Conservation (phyloP, 2,329 filamentous ascomycete genomes). For the Trichoderma sp. region DNA sequence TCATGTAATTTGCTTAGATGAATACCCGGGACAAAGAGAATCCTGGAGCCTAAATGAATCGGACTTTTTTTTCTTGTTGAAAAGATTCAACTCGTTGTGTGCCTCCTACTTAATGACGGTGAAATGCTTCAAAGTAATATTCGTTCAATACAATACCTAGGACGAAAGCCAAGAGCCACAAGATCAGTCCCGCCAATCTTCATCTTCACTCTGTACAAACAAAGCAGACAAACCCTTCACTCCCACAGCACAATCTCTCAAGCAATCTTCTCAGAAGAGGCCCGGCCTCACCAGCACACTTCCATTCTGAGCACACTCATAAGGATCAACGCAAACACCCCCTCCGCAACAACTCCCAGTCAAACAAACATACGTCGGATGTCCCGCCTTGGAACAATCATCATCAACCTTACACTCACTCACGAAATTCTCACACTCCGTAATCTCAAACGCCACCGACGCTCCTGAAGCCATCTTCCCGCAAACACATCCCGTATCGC, state of each 20-base stretch:
- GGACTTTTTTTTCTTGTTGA: constrained; percentile 25
- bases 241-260: neutral
- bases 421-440: constrained; percentile 35
- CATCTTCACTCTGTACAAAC: neutral
- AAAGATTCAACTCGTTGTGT: neutral
- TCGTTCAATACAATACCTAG: fast-evolving
- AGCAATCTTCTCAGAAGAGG: constrained; percentile 1
- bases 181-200: neutral
- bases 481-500: constrained; percentile 35
- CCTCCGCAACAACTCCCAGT: constrained; percentile 37
- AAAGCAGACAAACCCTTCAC: neutral
- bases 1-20: constrained; percentile 40
- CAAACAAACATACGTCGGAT: constrained; percentile 31
- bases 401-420: constrained; percentile 27
- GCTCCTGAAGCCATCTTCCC: constrained; percentile 29
- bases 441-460: constrained; percentile 33
- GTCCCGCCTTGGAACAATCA: constrained; percentile 29
- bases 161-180: neutral
- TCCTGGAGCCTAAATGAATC: constrained; percentile 27
- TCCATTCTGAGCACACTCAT: constrained; percentile 36
- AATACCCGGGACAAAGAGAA: constrained; percentile 34
- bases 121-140: neutral
- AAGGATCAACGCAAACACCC: constrained; percentile 38
- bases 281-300: constrained; percentile 29
- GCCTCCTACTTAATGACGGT: neutral